phyloP scores from a whole-genome alignment of 2,329 filamentous ascomycete genomes.

The Geosmithia flava region DNA sequence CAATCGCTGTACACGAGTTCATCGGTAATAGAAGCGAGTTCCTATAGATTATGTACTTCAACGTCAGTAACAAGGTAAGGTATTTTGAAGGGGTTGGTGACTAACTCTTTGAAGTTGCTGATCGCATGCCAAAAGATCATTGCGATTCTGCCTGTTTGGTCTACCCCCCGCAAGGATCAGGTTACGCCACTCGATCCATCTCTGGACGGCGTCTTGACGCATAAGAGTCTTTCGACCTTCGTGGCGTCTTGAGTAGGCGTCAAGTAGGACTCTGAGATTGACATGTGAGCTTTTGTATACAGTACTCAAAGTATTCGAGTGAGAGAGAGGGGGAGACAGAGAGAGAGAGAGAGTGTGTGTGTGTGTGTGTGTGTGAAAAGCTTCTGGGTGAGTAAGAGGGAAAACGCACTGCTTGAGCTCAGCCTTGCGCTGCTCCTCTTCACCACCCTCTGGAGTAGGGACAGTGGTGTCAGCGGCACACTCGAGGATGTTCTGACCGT shows the following conservation, averaged over 20 bases:
- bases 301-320: no score
- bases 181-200: constrained; percentile 44
- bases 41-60: no score
- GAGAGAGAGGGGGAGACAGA: no score
- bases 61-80: no score
- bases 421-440: constrained; percentile 47
- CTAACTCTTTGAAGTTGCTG: constrained; percentile 43
- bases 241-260: constrained; percentile 48
- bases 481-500: constrained; percentile 53
- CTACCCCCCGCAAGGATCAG: constrained; percentile 37
- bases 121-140: constrained; percentile 40
- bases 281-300: no score
- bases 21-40: constrained; percentile 45
- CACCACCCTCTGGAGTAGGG: constrained; percentile 36
- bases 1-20: constrained; percentile 45
- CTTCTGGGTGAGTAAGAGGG: not conserved
- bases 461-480: constrained; percentile 50
- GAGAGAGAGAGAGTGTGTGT: not conserved
- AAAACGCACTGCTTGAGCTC: constrained; percentile 44
- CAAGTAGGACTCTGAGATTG: constrained; percentile 37
- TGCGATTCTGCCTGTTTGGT: constrained; percentile 32
- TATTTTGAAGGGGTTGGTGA: constrained; percentile 4
- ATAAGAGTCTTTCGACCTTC: constrained; percentile 54
- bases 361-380: no score
- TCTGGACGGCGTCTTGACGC: constrained; percentile 45